A percentile compares a stretch with the other conserved stretches of the same genome.
Conservation (phyloP, 306 rosid genomes). For the Morella rubra region DNA sequence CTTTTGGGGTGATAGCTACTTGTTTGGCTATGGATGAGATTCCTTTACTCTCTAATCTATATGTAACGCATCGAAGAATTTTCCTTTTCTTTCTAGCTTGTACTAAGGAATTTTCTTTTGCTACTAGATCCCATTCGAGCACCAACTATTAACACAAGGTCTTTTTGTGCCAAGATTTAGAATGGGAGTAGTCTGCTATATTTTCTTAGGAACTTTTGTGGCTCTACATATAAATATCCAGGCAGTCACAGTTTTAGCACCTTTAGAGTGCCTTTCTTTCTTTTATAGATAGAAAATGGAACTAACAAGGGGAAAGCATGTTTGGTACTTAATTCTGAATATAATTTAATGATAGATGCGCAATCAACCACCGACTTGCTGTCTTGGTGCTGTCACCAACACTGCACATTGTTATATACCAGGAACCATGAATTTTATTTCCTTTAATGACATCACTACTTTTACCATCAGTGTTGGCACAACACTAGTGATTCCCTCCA, state of each 20-base stretch:
- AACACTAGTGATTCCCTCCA: not conserved
- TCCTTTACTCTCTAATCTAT: not conserved
- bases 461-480: not conserved
- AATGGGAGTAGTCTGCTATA: not conserved
- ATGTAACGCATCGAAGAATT: not conserved
- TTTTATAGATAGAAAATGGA: not conserved
- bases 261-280: not conserved
- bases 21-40: not conserved
- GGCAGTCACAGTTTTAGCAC: not conserved
- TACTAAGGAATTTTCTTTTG: too few species aligned
- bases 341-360: not conserved
- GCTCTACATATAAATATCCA: not conserved
- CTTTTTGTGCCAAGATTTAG: not conserved
- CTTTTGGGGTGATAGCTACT: not conserved
- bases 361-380: not conserved
- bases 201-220: not conserved
- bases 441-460: not conserved
- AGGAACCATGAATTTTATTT: not conserved
- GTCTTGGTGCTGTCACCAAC: not conserved
- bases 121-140: not conserved
- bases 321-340: not conserved
- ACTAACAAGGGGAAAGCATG: not conserved
- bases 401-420: not conserved
- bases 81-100: not conserved
- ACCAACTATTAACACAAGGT: not conserved